Evolutionary conservation across 73 alveolate genomes (phyloP).

Genomic region (Paramecium tetraurelia): DNA sequence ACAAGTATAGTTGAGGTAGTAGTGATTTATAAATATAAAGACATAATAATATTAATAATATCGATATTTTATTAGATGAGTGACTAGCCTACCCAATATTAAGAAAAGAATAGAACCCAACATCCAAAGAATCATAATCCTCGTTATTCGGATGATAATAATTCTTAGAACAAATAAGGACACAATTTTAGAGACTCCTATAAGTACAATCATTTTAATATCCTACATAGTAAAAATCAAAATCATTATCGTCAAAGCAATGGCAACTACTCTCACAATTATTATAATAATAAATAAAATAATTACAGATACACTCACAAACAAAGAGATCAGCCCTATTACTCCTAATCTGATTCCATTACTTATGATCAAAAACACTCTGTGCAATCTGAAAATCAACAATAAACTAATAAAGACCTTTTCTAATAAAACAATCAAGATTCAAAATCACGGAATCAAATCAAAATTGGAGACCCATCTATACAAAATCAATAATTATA

Average conservation of each 20-base stretch:
- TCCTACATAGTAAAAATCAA: neutral
- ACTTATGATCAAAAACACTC: neutral
- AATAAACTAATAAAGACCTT: neutral
- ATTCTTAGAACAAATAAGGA: neutral
- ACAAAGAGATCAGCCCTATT: neutral
- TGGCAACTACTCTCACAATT: neutral
- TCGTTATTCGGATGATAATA: neutral
- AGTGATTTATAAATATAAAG: neutral
- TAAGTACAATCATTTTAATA: neutral
- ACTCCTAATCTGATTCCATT: neutral
- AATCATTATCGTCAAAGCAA: neutral
- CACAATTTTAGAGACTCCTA: neutral
- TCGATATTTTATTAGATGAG: neutral
- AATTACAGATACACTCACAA: neutral
- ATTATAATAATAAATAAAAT: neutral
- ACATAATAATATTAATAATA: neutral
- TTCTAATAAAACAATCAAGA: neutral
- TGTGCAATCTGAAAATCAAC: neutral
- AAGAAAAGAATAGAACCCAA: neutral
- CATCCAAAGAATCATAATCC: neutral
- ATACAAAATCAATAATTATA: neutral
- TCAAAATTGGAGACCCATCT: neutral
- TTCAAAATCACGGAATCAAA: neutral
- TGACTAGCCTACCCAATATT: neutral
- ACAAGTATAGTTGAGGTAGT: slow-evolving; percentile 41